phyloP scores from a whole-genome alignment of 1,284 basidiomycete genomes.

The Ustilago esculenta region DNA sequence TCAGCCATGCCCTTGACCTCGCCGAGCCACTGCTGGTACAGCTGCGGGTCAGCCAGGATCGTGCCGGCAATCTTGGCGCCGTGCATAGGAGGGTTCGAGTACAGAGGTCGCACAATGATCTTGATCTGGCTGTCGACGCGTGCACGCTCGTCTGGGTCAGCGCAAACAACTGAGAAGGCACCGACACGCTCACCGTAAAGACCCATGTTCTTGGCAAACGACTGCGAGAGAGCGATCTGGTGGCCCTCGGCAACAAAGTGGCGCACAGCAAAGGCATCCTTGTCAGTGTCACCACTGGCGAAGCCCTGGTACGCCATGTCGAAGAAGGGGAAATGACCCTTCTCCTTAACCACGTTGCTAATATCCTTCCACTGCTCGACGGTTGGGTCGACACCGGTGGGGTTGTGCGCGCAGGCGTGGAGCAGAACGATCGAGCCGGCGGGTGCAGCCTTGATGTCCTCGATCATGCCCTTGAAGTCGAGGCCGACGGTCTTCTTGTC shows the following conservation, averaged over 20 bases:
- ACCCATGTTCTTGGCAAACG: slow-evolving; percentile 68
- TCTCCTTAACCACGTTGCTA: slow-evolving; percentile 71
- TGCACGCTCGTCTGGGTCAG: slow-evolving; percentile 60
- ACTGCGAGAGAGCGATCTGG: slow-evolving; percentile 63
- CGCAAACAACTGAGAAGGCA: slow-evolving; percentile 61
- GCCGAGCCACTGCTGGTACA: slow-evolving; percentile 68
- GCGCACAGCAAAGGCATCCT: slow-evolving; percentile 65
- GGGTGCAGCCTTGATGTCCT: slow-evolving; percentile 68
- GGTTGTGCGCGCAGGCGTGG: slow-evolving; percentile 72
- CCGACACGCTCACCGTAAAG: slow-evolving; percentile 68
- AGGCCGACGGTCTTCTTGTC: slow-evolving; percentile 67
- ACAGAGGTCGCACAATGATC: slow-evolving; percentile 95
- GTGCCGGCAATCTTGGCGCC: slow-evolving; percentile 69
- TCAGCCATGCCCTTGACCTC: slow-evolving; percentile 68
- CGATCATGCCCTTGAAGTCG: slow-evolving; percentile 66
- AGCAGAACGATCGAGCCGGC: slow-evolving; percentile 71
- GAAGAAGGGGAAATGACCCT: slow-evolving; percentile 89
- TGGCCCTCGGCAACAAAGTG: slow-evolving; percentile 68
- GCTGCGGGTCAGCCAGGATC: slow-evolving; percentile 67
- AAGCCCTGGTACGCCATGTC: slow-evolving; percentile 83
- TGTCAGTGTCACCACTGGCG: slow-evolving; percentile 62
- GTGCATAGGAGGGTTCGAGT: slow-evolving; percentile 97
- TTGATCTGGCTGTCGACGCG: slow-evolving; percentile 71
- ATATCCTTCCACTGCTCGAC: slow-evolving; percentile 66
- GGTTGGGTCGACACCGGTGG: slow-evolving; percentile 68